phyloP scores from a whole-genome alignment of 139 green algal species.

The Picochlorum sp. region DNA sequence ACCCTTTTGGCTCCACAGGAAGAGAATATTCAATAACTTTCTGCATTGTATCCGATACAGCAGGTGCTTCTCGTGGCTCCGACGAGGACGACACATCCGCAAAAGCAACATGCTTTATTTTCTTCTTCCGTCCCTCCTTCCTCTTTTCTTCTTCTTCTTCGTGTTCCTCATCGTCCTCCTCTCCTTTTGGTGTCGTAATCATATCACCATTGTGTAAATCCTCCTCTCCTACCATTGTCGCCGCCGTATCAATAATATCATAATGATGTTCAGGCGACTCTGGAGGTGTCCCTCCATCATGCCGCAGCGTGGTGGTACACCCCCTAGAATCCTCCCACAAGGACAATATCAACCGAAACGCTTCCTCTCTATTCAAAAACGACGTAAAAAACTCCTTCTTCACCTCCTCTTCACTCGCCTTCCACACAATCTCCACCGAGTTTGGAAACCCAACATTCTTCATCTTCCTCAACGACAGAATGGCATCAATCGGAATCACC shows the following conservation, averaged over 20 bases:
- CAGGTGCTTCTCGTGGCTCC: neutral
- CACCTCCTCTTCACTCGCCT: conserved; percentile 1
- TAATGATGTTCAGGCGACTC: no score
- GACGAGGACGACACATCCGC: neutral
- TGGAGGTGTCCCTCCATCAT: neutral
- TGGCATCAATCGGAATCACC: conserved; percentile 58
- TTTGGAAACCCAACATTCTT: conserved; percentile 79
- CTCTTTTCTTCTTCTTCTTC: no score
- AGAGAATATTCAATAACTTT: conserved; percentile 22
- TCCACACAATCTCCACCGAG: conserved; percentile 53
- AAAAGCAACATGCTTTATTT: no score
- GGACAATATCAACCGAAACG: conserved; percentile 50
- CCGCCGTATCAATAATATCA: no score
- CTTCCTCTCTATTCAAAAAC: conserved; percentile 70
- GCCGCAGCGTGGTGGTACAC: neutral
- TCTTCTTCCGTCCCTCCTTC: no score
- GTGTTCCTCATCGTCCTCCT: no score
- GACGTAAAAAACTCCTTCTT: conserved; percentile 75
- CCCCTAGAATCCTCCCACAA: conserved; percentile 1
- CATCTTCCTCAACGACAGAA: conserved; percentile 56
- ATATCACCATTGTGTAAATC: no score
- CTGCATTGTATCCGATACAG: neutral
- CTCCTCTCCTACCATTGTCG: no score
- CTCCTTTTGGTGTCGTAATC: no score
- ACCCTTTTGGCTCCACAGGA: conserved; percentile 17